A percentile compares a stretch with the other conserved stretches of the same genome.
phyloP scores from a whole-genome alignment of 2,329 filamentous ascomycete species.

The Cordyceps farinosa region DNA sequence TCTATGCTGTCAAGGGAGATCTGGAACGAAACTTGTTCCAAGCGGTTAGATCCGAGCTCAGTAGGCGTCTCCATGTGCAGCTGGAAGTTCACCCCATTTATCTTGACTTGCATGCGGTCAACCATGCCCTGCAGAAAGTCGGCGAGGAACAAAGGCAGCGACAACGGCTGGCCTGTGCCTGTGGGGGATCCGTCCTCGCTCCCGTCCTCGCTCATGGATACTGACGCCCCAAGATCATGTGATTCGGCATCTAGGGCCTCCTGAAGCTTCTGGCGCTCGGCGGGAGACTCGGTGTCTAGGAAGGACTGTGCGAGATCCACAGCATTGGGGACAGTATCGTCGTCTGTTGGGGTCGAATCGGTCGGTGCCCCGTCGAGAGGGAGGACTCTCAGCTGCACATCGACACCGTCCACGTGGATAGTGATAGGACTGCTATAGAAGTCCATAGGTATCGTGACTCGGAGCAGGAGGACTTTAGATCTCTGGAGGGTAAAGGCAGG shows the following conservation, averaged over 20 bases:
- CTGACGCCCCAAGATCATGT: slow-evolving; percentile 59
- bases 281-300: slow-evolving; percentile 64
- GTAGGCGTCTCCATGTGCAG: slow-evolving; percentile 58
- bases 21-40: slow-evolving; percentile 60
- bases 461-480: slow-evolving; percentile 72
- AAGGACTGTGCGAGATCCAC: slow-evolving; percentile 75
- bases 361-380: slow-evolving; percentile 38
- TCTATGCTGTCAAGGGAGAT: slow-evolving; percentile 62
- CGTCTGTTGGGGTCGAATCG: slow-evolving; percentile 33
- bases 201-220: slow-evolving; percentile 57
- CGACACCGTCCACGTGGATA: slow-evolving; percentile 77
- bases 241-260: slow-evolving; percentile 63
- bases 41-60: slow-evolving; percentile 42
- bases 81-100: slow-evolving; percentile 63
- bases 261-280: slow-evolving; percentile 65
- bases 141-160: slow-evolving; percentile 66
- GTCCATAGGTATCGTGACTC: slow-evolving; percentile 81
- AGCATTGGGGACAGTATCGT: slow-evolving; percentile 58
- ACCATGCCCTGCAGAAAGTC: slow-evolving; percentile 70
- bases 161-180: slow-evolving; percentile 68
- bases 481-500: slow-evolving; percentile 65
- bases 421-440: slow-evolving; percentile 80
- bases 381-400: slow-evolving; percentile 61
- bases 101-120: slow-evolving; percentile 65
- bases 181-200: slow-evolving; percentile 57